Conservation (phyloP, 108 stramenopile genomes). For the Nannochloropsis salina region DNA sequence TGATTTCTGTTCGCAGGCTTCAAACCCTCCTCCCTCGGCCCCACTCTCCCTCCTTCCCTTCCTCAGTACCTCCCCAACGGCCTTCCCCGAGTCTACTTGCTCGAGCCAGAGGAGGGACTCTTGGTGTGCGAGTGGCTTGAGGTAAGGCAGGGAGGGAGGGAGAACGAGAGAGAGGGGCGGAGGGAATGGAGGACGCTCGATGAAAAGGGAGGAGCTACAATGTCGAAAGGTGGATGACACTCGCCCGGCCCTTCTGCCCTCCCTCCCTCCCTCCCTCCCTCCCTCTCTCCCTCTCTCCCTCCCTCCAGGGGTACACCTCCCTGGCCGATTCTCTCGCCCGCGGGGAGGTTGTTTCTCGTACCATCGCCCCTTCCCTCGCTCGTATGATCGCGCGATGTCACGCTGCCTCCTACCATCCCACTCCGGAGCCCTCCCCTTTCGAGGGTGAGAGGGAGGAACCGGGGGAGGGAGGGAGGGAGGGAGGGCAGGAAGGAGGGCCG, state of each 20-base stretch:
- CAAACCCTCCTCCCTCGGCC: background rate
- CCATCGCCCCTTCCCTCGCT: background rate
- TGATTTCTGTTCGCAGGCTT: background rate
- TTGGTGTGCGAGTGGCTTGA: background rate
- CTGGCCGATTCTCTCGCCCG: background rate
- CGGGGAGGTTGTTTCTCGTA: background rate
- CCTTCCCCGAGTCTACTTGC: background rate
- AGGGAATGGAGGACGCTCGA: background rate
- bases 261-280: conserved; percentile 10
- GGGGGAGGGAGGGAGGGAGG: conserved; percentile 1
- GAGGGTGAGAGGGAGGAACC: background rate
- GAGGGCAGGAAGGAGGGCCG: background rate
- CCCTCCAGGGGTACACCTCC: background rate
- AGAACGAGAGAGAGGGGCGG: background rate
- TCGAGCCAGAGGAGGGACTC: background rate
- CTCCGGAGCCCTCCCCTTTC: background rate
- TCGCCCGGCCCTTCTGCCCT: background rate
- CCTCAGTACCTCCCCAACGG: background rate
- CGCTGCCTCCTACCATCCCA: background rate
- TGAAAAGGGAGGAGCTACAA: no score
- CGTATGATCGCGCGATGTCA: background rate
- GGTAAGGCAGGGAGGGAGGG: background rate
- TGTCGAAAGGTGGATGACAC: no score
- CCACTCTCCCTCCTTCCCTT: background rate
- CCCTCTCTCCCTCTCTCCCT: background rate